Conservation (phyloP, 1,139 yeast genomes). For the Hanseniaspora uvarum region DNA sequence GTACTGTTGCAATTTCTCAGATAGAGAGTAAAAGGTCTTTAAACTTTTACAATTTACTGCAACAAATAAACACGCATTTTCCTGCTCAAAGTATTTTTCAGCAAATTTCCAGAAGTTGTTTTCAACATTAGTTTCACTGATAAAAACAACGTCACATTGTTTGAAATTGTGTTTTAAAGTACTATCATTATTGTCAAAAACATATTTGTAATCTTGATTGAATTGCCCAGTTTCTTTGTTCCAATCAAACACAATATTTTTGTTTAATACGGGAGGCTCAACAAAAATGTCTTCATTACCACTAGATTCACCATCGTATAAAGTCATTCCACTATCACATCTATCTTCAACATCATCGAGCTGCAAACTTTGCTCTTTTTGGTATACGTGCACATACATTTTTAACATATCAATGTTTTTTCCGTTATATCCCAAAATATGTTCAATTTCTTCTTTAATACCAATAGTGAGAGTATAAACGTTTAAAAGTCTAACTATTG, state of each 20-base stretch:
- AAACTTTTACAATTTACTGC: not conserved
- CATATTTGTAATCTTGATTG: not conserved
- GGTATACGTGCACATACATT: not conserved
- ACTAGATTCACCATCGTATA: constrained; percentile 7
- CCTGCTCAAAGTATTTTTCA: not conserved
- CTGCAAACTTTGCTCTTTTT: not conserved
- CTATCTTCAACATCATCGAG: not conserved
- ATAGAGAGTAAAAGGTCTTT: not conserved
- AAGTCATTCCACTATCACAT: constrained; percentile 13
- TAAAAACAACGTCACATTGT: not conserved
- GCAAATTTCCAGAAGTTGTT: not conserved
- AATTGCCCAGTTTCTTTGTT: not conserved
- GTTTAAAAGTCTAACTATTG: not conserved
- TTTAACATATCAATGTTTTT: not conserved
- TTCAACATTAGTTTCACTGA: not conserved
- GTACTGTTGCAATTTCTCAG: not conserved
- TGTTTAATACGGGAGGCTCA: not conserved
- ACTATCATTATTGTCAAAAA: not conserved
- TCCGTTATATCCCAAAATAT: not conserved
- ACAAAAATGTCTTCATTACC: not conserved
- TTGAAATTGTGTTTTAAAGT: not conserved
- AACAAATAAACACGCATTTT: not conserved
- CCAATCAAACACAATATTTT: not conserved
- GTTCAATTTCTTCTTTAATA: not conserved
- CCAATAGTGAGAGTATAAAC: not conserved